Conservation (phyloP, 2,329 filamentous ascomycete species). For the Paramyrothecium sp. region DNA sequence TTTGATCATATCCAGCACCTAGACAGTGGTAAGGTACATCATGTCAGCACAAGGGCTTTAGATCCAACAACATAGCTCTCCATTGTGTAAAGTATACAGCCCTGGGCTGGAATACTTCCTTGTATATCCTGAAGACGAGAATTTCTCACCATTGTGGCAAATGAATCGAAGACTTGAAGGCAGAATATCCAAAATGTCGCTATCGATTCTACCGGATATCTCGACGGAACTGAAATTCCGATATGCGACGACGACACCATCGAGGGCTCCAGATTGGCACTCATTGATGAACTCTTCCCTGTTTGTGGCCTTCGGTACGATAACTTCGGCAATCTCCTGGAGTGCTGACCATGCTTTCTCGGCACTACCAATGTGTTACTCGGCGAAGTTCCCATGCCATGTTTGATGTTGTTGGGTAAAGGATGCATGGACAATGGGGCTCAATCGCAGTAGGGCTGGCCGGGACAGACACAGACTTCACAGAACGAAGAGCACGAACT, state of each 20-base stretch:
- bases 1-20: constrained; percentile 84
- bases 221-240: constrained; percentile 66
- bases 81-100: too few species aligned
- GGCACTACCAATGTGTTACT: constrained; percentile 47
- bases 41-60: background rate
- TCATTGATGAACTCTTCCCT: constrained; percentile 69
- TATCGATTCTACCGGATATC: constrained; percentile 69
- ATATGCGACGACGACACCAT: constrained; percentile 64
- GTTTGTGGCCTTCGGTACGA: constrained; percentile 59
- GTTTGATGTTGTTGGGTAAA: background rate
- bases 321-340: constrained; percentile 58
- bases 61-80: too few species aligned
- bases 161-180: constrained; percentile 55
- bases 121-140: too few species aligned
- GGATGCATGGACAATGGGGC: background rate
- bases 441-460: background rate
- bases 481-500: constrained; percentile 8
- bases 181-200: constrained; percentile 61
- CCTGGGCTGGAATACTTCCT: too few species aligned
- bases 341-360: constrained; percentile 57
- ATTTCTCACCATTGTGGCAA: constrained; percentile 55
- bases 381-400: background rate
- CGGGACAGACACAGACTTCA: background rate
- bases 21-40: background rate
- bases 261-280: constrained; percentile 62